Evolutionary conservation across 75 land plant genomes (phyloP).

Genomic region (Cunninghamia lanceolata): DNA sequence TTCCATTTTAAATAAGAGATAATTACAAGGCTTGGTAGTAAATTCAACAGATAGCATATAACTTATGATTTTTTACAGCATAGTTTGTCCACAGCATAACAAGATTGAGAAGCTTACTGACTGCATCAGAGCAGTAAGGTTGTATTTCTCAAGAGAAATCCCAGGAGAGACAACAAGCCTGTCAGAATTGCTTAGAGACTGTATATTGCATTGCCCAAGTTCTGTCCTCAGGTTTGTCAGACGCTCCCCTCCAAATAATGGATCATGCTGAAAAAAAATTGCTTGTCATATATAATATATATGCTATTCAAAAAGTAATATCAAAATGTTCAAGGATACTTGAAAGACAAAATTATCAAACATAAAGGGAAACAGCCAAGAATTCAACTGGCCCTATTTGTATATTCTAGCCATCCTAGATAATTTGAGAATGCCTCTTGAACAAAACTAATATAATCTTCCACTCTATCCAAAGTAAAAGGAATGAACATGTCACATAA

Average conservation of each 20-base stretch:
- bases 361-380: background rate
- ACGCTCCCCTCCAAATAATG: slow-evolving; percentile 16
- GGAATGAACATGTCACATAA: background rate
- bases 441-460: background rate
- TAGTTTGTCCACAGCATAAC: background rate
- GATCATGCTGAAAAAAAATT: slow-evolving; percentile 24
- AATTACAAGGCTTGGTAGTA: background rate
- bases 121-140: slow-evolving; percentile 38
- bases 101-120: slow-evolving; percentile 30
- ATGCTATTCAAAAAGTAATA: background rate
- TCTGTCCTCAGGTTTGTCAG: slow-evolving; percentile 20
- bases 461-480: background rate
- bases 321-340: background rate
- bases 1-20: background rate
- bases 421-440: background rate
- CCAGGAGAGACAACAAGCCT: slow-evolving; percentile 76
- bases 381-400: background rate
- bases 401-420: background rate
- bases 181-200: slow-evolving; percentile 29
- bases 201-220: slow-evolving; percentile 34
- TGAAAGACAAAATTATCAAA: background rate
- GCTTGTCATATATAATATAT: slow-evolving; percentile 1
- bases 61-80: background rate
- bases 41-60: background rate
- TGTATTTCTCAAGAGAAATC: slow-evolving; percentile 38